Conservation (phyloP, 2,329 filamentous ascomycete species). For the Gnomoniopsis sp. region DNA sequence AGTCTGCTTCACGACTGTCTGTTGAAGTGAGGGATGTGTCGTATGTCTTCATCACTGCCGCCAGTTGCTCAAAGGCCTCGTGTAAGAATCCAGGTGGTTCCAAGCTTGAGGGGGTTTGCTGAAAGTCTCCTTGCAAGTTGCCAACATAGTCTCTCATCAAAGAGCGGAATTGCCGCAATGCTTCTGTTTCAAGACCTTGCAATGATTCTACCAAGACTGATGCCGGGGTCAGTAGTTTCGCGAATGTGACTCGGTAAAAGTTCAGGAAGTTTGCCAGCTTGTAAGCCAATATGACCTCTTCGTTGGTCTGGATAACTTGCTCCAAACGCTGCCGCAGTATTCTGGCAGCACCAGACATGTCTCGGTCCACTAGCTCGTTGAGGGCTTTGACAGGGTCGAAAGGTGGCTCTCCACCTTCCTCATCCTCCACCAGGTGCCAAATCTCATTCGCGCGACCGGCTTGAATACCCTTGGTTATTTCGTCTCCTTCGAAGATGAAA, state of each 20-base stretch:
- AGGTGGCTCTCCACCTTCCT: slow-evolving; percentile 42
- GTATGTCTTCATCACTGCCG: slow-evolving; percentile 78
- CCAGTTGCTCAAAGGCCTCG: slow-evolving; percentile 75
- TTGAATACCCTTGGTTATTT: slow-evolving; percentile 78
- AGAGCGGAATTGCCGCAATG: slow-evolving; percentile 76
- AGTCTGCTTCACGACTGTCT: slow-evolving; percentile 61
- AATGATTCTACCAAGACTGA: slow-evolving; percentile 70
- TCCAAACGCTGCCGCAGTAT: slow-evolving; percentile 88
- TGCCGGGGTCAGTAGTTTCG: slow-evolving; percentile 68
- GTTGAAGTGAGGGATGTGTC: slow-evolving; percentile 71
- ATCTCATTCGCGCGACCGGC: slow-evolving; percentile 78
- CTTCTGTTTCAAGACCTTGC: slow-evolving; percentile 66
- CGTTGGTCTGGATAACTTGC: slow-evolving; percentile 87
- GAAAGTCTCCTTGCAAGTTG: slow-evolving; percentile 68
- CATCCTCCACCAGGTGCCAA: slow-evolving; percentile 69
- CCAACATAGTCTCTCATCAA: slow-evolving; percentile 78
- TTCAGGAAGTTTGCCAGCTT: slow-evolving; percentile 84
- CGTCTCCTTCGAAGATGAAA: slow-evolving; percentile 86
- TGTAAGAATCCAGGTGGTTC: slow-evolving; percentile 75
- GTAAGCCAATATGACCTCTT: slow-evolving; percentile 84
- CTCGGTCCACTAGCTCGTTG: slow-evolving; percentile 81
- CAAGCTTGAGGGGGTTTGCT: slow-evolving; percentile 68
- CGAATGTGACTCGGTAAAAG: slow-evolving; percentile 86
- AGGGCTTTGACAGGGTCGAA: slow-evolving; percentile 83
- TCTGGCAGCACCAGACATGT: slow-evolving; percentile 75